Evolutionary conservation across 164 flowering plant species (phyloP).

Genomic region (Amborella trichopoda): DNA sequence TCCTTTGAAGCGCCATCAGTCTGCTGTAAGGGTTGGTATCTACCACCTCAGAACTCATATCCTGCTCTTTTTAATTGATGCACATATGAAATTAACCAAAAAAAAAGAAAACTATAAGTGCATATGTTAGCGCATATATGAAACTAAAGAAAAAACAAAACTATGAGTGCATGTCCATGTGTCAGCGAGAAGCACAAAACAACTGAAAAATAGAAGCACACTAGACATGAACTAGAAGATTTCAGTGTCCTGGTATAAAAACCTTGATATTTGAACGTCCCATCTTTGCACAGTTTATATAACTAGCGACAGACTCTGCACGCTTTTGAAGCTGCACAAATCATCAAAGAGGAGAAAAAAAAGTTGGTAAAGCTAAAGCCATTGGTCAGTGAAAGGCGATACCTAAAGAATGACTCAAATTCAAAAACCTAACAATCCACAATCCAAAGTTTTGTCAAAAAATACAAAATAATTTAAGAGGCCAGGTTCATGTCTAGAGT

Average conservation of each 20-base stretch:
- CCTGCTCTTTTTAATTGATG: slow-evolving; percentile 29
- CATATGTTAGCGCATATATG: background rate
- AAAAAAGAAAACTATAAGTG: background rate
- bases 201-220: background rate
- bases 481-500: no score
- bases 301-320: slow-evolving; percentile 31
- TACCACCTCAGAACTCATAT: slow-evolving; percentile 94
- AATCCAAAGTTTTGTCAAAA: no score
- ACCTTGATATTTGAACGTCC: slow-evolving; percentile 79
- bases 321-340: slow-evolving; percentile 39
- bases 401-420: background rate
- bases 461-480: no score
- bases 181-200: background rate
- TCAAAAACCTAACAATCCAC: background rate
- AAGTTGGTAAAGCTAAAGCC: background rate
- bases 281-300: slow-evolving; percentile 30
- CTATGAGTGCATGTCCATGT: background rate
- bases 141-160: background rate
- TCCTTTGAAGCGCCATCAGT: slow-evolving; percentile 97
- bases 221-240: background rate
- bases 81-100: background rate
- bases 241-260: background rate
- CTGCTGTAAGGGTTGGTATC: slow-evolving; percentile 97
- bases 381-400: background rate
- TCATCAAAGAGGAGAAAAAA: slow-evolving; percentile 4